Evolutionary conservation across 2,329 filamentous ascomycete species (phyloP).

Genomic region (Beauveria varroae): DNA sequence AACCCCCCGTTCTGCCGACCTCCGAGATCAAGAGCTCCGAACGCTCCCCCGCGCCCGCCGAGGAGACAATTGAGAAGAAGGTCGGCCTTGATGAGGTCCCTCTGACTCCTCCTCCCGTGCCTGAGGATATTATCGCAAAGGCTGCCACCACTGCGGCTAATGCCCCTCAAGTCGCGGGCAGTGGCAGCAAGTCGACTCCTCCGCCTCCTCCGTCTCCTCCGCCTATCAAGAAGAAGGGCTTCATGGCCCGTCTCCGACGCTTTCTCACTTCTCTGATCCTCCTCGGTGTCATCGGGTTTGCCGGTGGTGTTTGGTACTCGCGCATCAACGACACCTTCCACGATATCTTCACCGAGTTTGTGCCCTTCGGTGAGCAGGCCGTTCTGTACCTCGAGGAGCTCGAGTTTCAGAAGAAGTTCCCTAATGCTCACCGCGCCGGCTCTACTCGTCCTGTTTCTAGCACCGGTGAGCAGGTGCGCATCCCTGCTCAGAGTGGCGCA

Average conservation of each 20-base stretch:
- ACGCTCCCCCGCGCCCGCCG: constrained; percentile 30
- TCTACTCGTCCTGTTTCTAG: constrained; percentile 26
- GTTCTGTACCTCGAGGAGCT: constrained; percentile 94
- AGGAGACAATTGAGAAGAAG: constrained; percentile 30
- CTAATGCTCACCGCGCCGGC: constrained; percentile 35
- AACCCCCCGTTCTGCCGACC: constrained; percentile 44
- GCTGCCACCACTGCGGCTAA: constrained; percentile 18
- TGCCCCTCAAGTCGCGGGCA: constrained; percentile 19
- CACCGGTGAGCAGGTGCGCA: constrained; percentile 63
- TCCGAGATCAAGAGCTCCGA: constrained; percentile 45
- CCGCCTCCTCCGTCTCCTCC: constrained; percentile 26
- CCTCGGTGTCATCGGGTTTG: constrained; percentile 71
- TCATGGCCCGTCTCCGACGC: constrained; percentile 65
- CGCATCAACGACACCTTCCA: constrained; percentile 96
- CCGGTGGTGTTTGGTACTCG: constrained; percentile 85
- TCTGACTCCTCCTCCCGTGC: constrained; percentile 29
- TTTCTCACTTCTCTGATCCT: constrained; percentile 71
- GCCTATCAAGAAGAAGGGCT: constrained; percentile 51
- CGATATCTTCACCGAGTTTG: constrained; percentile 96
- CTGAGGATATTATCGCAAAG: constrained; percentile 23
- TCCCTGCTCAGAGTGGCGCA: constrained; percentile 78
- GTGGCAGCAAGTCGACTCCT: constrained; percentile 25
- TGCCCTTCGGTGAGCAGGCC: constrained; percentile 89
- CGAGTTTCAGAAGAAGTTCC: constrained; percentile 84
- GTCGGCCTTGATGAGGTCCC: constrained; percentile 31